phyloP scores from a whole-genome alignment of 371 early-diverging fungal genomes.

The Chytridiales sp. region DNA sequence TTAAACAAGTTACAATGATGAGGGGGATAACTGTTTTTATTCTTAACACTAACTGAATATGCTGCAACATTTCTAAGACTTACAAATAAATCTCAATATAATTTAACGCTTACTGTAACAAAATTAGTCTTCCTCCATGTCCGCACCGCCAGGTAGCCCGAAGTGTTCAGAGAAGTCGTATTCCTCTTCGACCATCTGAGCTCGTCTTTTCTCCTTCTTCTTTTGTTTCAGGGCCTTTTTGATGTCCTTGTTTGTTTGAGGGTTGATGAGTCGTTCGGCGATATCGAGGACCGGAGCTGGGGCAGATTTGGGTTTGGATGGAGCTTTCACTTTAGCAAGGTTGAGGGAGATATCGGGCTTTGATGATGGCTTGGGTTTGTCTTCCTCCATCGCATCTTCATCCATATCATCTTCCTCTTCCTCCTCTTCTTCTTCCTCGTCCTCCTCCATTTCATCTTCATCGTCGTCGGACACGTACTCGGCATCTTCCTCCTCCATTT shows the following conservation, averaged over 20 bases:
- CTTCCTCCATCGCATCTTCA: conserved; percentile 7
- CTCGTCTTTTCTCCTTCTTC: conserved; percentile 24
- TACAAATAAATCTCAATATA: background rate
- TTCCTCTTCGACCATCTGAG: conserved; percentile 18
- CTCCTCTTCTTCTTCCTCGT: conserved; percentile 37
- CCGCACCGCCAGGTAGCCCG: conserved; percentile 11
- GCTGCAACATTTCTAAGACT: background rate
- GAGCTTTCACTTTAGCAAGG: conserved; percentile 6
- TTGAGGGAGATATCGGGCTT: conserved; percentile 14
- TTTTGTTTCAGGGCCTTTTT: conserved; percentile 37
- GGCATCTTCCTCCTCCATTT: conserved; percentile 48
- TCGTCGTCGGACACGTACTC: conserved; percentile 31
- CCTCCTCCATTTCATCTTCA: conserved; percentile 36
- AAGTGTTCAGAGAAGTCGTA: conserved; percentile 36
- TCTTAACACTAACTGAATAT: too few species aligned
- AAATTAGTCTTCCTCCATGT: conserved; percentile 18
- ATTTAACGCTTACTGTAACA: background rate
- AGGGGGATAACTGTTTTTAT: too few species aligned
- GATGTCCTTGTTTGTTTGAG: conserved; percentile 40
- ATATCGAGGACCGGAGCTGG: conserved; percentile 24
- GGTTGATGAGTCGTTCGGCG: conserved; percentile 46
- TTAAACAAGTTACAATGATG: too few species aligned
- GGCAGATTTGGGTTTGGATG: conserved; percentile 24
- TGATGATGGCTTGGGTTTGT: conserved; percentile 4
- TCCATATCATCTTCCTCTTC: conserved; percentile 33